Base-by-base conservation (phyloP, 2,329 filamentous ascomycete species). In the Triangularia verruculosa region DNA sequence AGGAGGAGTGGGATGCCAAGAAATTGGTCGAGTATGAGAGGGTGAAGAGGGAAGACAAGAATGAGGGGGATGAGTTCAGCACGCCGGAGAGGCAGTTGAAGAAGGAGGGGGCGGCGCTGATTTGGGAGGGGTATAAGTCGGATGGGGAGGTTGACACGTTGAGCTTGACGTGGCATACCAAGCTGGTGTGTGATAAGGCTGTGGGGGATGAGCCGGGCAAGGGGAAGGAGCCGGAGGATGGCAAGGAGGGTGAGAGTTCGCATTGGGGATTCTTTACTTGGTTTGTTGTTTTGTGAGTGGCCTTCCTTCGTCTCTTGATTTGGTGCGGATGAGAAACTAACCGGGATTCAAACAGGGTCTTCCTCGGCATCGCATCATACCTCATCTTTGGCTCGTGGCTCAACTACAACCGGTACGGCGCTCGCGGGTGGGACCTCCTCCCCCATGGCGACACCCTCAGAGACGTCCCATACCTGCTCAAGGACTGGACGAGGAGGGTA, bases 301-400 rank as follows among this genome's bases (percentile, higher is more conserved):
- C 13, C 30, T 15, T 27, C 52, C 62, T 47, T 58, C 57, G 55
- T 17, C 55, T 24, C 25, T 51, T 57, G 51, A 24, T 54, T 57
- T 24, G 28, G 57, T 47, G 32, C 2, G 52, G 3, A 24, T 15
- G 20, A 15, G 24, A 28, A 43, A 56, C 66, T 70, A 63, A 70
- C 59, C 39, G 4, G 11, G 30, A 24, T n/a, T 5, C 7, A 13
- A 11, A 57, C 69, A 97, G 93, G 70, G 79, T 89, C 64, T 99
- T 99, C 84, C 83, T 98, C 67, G 86, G 86, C 54, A 89, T 88
- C 47, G 92, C 95, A 1, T 81, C 93, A 24, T 99, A 98, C 79
- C 88, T 99, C 69, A 97, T 98, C 75, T 98, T 98, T 74, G 93
- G 94, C 68, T 96, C 93, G 20, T 99, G 95, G 95, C 88, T 98